These are phyloP conservation scores for Talaromyces rugulosus DNA, from an alignment of 2,329 filamentous ascomycete species.

Conservation along the genomic window DNA sequence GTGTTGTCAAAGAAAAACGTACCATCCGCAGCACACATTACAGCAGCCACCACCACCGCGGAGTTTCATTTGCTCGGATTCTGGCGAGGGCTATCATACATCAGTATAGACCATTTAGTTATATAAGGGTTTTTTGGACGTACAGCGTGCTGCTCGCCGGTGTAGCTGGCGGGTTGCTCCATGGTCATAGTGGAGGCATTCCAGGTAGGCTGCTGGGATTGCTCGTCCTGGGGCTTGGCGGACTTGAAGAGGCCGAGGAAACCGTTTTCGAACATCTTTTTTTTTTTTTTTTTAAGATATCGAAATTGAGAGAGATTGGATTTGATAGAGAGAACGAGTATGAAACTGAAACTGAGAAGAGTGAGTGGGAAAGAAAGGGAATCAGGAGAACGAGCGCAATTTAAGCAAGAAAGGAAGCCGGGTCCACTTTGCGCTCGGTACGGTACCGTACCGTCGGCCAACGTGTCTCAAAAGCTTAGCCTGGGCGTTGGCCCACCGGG, in stretches of 20 bases:
- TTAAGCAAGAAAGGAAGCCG: not conserved
- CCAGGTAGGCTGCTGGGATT: slow-evolving; percentile 21
- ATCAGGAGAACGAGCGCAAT: not conserved
- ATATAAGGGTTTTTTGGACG: slow-evolving; percentile 1
- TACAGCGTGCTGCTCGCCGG: slow-evolving; percentile 24
- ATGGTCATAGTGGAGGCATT: slow-evolving; percentile 29
- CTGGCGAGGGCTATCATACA: slow-evolving; percentile 12
- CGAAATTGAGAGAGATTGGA: not conserved
- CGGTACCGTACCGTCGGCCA: not conserved
- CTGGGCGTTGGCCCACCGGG: too few relatives aligned
- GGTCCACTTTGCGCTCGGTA: not conserved
- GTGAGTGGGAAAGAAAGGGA: not conserved
- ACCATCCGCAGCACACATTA: slow-evolving; percentile 31
- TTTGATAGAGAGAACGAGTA: not conserved
- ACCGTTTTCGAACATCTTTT: slow-evolving; percentile 16
- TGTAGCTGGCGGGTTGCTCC: slow-evolving; percentile 29
- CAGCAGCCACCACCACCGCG: slow-evolving; percentile 27
- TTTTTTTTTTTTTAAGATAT: too few relatives aligned
- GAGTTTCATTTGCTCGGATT: slow-evolving; percentile 25
- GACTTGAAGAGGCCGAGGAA: slow-evolving; percentile 32
- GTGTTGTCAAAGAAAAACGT: slow-evolving; percentile 10
- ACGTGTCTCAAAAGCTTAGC: not conserved
- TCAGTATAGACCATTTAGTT: not conserved
- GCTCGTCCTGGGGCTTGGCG: slow-evolving; percentile 20
- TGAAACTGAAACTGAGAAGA: not conserved